Conservation (phyloP, 805 yeast genomes). For the Ogataea populi-albae region DNA sequence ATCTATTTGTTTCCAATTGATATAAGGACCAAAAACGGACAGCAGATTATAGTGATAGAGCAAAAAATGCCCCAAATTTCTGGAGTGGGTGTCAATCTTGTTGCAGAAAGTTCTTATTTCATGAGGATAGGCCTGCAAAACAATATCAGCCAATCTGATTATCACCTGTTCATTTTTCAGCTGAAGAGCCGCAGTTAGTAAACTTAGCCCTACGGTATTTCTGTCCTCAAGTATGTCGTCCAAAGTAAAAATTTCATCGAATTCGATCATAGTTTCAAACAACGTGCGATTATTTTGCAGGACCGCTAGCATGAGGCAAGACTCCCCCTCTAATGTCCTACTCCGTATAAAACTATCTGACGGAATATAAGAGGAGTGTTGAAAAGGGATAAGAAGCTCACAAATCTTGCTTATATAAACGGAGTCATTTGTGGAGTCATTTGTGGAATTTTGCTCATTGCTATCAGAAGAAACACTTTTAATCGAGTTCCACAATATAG, state of each 20-base stretch:
- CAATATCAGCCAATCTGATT: constrained; percentile 42
- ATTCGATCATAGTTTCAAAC: constrained; percentile 45
- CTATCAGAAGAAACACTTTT: constrained; percentile 28
- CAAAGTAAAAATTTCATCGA: constrained; percentile 49
- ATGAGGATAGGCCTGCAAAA: constrained; percentile 37
- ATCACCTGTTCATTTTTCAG: constrained; percentile 48
- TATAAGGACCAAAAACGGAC: constrained; percentile 48
- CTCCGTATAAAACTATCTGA: constrained; percentile 32
- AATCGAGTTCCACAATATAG: constrained; percentile 52
- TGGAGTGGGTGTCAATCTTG: constrained; percentile 45
- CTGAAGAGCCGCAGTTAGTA: constrained; percentile 62
- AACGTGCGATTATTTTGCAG: constrained; percentile 43
- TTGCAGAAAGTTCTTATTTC: constrained; percentile 53
- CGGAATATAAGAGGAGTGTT: constrained; percentile 11
- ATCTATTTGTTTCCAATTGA: constrained; percentile 73
- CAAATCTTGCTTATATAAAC: constrained; percentile 11
- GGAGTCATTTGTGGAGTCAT: constrained; percentile 20
- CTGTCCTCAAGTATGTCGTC: constrained; percentile 69
- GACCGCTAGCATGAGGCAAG: constrained; percentile 63
- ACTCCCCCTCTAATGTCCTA: constrained; percentile 61
- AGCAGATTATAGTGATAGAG: constrained; percentile 55
- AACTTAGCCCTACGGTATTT: constrained; percentile 50
- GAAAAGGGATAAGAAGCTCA: constrained; percentile 13
- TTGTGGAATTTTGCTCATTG: constrained; percentile 16
- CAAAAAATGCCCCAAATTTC: constrained; percentile 74